These are phyloP conservation scores for Russula earlei DNA, from an alignment of 768 basidiomycete genomes.

Conservation along the genomic window DNA sequence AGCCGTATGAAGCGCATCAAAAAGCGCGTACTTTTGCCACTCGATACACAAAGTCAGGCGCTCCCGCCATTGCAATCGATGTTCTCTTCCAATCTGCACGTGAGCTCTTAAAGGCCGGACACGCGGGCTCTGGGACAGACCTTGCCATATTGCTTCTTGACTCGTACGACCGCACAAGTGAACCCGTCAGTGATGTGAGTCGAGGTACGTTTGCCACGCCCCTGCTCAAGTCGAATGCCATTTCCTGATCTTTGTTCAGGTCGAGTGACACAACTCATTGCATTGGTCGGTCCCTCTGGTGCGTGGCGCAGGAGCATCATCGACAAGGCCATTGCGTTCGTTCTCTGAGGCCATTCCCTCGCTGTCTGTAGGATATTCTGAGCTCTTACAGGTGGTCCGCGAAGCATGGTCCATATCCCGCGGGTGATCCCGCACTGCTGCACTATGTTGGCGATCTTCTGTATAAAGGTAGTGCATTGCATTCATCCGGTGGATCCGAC, in stretches of 20 bases:
- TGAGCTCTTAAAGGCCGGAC: constrained; percentile 80
- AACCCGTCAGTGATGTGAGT: constrained; percentile 64
- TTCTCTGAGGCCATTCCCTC: constrained; percentile 15
- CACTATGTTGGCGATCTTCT: constrained; percentile 86
- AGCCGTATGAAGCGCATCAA: constrained; percentile 89
- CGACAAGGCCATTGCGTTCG: constrained; percentile 75
- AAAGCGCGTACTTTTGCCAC: constrained; percentile 94
- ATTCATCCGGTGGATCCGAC: neutral
- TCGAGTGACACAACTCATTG: constrained; percentile 84
- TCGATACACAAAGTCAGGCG: constrained; percentile 69
- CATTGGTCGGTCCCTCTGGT: constrained; percentile 67
- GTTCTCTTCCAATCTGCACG: constrained; percentile 86
- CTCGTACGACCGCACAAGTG: constrained; percentile 69
- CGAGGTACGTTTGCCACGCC: constrained; percentile 47
- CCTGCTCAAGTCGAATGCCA: neutral
- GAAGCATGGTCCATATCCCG: constrained; percentile 66
- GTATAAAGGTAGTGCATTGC: constrained; percentile 53
- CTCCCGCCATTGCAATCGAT: constrained; percentile 82
- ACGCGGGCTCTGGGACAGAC: constrained; percentile 87
- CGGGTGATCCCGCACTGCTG: constrained; percentile 82
- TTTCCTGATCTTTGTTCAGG: constrained; percentile 37
- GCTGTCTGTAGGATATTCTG: constrained; percentile 8
- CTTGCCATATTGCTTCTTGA: constrained; percentile 71
- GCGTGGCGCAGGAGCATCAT: constrained; percentile 88
- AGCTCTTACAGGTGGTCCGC: constrained; percentile 65